Base-by-base conservation (phyloP, 2,329 filamentous ascomycete genomes). In the Tolypocladium tropicale region DNA sequence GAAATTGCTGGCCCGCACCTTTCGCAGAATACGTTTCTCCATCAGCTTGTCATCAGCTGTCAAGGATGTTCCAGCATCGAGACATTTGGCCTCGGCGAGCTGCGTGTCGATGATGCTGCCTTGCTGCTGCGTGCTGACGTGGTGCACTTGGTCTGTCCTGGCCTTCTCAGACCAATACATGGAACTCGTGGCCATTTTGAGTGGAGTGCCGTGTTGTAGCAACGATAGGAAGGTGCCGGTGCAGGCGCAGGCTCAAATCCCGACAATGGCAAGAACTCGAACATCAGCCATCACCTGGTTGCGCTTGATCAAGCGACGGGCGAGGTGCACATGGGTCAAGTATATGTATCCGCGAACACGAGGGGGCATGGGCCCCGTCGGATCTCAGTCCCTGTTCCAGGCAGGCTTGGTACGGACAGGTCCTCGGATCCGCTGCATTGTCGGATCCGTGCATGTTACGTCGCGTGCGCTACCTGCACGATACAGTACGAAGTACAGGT, bases 1-100 rank as follows among this genome's bases (percentile, higher is more conserved):
- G n/a, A n/a, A n/a, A n/a, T n/a, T n/a, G n/a, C n/a, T n/a, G n/a
- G 7, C 9, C 28, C 58, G 12, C 48, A 78, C 76, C 70, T 80
- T 86, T 58, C 82, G 73, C 32, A 86, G 64, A 14, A 87, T 75
- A 56, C 73, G 78, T 65, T 80, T 83, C 66, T 86, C 80, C 23
- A 53, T 28, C 33, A 21, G n/a, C n/a, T 53, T 53, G 16, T 41
- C 4, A 11, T 32, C 12, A 6, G 25, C 52, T 4, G 25, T 23
- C 5, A 18, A n/a, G 10, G 16, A n/a, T 21, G n/a, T 11, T 21
- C 3, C 9, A 4, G 18, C 3, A 18, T n/a, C 36, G 9, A 7
- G 36, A 28, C 1, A 9, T 5, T 53, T 53, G 33, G 25, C 6
- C 5, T 36, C 49, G 14, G 32, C 16, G n/a, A 52, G 2, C 9